A percentile compares a stretch with the other conserved stretches of the same genome.
Evolutionary conservation across 2,329 filamentous ascomycete species (phyloP).

Genomic region (Pyrenophora teres): DNA sequence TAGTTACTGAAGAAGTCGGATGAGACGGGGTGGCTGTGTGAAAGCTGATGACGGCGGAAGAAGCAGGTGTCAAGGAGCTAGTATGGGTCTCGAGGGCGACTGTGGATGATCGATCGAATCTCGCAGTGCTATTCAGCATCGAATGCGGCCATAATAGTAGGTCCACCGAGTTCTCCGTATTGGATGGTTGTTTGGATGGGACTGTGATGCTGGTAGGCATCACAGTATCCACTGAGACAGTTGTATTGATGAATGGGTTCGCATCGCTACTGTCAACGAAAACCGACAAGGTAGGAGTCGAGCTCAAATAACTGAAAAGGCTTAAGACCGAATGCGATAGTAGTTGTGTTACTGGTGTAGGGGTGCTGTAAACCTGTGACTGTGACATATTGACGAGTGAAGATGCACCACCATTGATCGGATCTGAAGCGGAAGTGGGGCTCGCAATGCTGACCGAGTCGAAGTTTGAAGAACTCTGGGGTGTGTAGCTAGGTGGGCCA

Average conservation of each 20-base stretch:
- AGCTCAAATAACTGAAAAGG: background rate
- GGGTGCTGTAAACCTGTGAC: background rate
- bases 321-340: background rate
- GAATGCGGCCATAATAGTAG: background rate
- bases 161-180: background rate
- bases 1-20: no score
- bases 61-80: background rate
- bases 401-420: background rate
- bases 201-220: background rate
- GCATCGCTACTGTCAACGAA: background rate
- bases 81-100: background rate
- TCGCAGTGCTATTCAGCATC: background rate
- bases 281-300: background rate
- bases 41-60: background rate
- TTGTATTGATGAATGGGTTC: background rate
- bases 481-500: background rate
- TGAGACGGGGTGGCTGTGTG: background rate
- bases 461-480: background rate
- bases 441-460: background rate
- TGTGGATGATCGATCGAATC: background rate
- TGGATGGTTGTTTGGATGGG: background rate
- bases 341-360: background rate
- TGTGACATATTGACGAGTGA: background rate
- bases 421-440: background rate
- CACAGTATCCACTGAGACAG: background rate